Percentiles rank a stretch among this genome's conserved stretches.
Evolutionary conservation across 164 flowering plant species (phyloP).

Genomic region (Litsea cubeba): DNA sequence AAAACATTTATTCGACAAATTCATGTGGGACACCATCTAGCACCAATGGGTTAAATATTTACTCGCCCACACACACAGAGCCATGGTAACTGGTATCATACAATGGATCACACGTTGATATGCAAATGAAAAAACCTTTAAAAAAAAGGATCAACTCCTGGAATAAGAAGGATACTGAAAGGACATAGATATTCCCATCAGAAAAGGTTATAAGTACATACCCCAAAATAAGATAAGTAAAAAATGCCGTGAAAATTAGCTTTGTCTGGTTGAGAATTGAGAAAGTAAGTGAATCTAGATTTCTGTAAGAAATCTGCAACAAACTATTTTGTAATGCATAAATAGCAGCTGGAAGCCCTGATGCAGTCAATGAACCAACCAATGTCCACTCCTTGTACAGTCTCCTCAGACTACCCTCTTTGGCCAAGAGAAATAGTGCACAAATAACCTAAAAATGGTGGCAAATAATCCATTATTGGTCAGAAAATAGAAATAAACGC

Average conservation of each 20-base stretch:
- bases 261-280: constrained; percentile 98
- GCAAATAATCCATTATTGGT: neutral
- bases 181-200: neutral
- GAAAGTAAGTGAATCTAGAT: constrained; percentile 98
- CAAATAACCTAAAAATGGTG: constrained; percentile 52
- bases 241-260: constrained; percentile 88
- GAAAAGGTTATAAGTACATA: constrained; percentile 22
- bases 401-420: constrained; percentile 63
- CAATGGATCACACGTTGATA: neutral
- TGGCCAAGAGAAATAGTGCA: constrained; percentile 68
- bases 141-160: neutral
- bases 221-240: constrained; percentile 80
- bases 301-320: constrained; percentile 92
- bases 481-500: neutral
- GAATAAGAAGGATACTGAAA: neutral
- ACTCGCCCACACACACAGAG: too few species aligned
- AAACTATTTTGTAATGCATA: constrained; percentile 96
- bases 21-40: too few species aligned
- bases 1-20: too few species aligned
- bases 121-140: neutral
- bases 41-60: too few species aligned
- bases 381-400: constrained; percentile 74
- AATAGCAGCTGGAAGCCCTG: constrained; percentile 95
- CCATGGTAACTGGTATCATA: too few species aligned
- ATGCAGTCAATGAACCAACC: constrained; percentile 78